Base-by-base conservation (phyloP, 148 eudicot species). In the Fagopyrum homotropicum region DNA sequence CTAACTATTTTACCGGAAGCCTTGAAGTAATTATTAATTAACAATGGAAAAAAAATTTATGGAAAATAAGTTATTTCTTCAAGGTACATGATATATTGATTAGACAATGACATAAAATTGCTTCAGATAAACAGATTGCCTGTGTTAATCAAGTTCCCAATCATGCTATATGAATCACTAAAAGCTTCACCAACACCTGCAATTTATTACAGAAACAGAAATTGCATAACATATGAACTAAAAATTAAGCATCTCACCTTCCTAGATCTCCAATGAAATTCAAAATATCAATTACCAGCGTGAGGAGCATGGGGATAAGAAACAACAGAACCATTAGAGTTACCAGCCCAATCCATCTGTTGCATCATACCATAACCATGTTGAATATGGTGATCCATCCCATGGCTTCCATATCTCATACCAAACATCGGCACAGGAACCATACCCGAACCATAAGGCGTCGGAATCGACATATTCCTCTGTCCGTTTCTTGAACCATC, bases 301-400 rank as follows among this genome's bases (percentile, higher is more conserved):
- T 5, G n/a, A 66, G 47, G 17, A 40, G 19, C 71, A 66, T 35
- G 71, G 43, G 76, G 83, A 75, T 72, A 69, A 54, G 69, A 74
- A 55, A 74, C 76, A 74, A 74, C 68, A 1, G 77, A 72, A 12
- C 83, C 81, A 10, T 45, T 63, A 30, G 74, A 79, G 76, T 79
- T 77, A n/a, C 85, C 86, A 4, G 85, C 79, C 84, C 85, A 83
- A 48, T 82, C 90, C 68, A 84, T 83, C 74, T 82, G 88, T 78
- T 83, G 90, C 84, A 81, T 52, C 85, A 85, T 77, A 49, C 78
- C 78, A 69, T 76, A 50, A 11, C 64, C 30, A 22, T 35, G 40
- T 35, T 1, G 40, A 4, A 19, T n/a, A 48, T 75, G 72, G 51
- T 78, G 77, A 3, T 75, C 80, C 16, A 60, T 68, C 6, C 71